Conservation (phyloP, 1,284 basidiomycete genomes). For the Ceratorhiza oryzae-sativae region DNA sequence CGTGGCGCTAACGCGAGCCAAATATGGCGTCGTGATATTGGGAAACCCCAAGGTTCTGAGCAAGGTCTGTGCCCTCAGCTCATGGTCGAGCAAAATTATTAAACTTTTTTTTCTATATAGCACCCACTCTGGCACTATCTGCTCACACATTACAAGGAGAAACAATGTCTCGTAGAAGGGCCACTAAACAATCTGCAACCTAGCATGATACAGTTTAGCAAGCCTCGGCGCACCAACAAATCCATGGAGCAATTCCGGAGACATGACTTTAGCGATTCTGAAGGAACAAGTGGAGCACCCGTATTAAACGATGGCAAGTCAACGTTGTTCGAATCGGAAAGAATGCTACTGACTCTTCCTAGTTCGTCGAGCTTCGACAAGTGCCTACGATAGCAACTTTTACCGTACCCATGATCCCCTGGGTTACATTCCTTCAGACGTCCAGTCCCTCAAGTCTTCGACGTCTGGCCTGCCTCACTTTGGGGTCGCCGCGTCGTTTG, state of each 20-base stretch:
- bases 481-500: slow-evolving; percentile 66
- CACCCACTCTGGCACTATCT: slow-evolving; percentile 99
- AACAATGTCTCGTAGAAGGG: slow-evolving; percentile 92
- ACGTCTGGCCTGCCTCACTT: slow-evolving; percentile 91
- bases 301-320: slow-evolving; percentile 46
- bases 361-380: slow-evolving; percentile 77
- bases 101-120: no score
- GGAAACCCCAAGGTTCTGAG: slow-evolving; percentile 99
- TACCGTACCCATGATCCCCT: slow-evolving; percentile 95
- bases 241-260: slow-evolving; percentile 90
- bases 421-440: slow-evolving; percentile 93
- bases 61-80: slow-evolving; percentile 76
- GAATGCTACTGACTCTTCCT: slow-evolving; percentile 34
- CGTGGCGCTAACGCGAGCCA: slow-evolving; percentile 95
- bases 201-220: slow-evolving; percentile 99
- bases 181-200: slow-evolving; percentile 95
- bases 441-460: slow-evolving; percentile 91
- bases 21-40: slow-evolving; percentile 97
- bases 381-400: slow-evolving; percentile 92
- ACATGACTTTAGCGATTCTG: slow-evolving; percentile 84
- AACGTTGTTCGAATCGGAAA: no score
- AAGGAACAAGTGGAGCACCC: slow-evolving; percentile 56
- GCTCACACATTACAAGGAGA: slow-evolving; percentile 98
- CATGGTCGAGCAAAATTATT: slow-evolving; percentile 88
- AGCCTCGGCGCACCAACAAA: slow-evolving; percentile 85